Percentiles rank a stretch among this genome's conserved stretches.
Evolutionary conservation across 2,329 filamentous ascomycete genomes (phyloP).

Genomic region (Cephalotrichum gorgonifer): DNA sequence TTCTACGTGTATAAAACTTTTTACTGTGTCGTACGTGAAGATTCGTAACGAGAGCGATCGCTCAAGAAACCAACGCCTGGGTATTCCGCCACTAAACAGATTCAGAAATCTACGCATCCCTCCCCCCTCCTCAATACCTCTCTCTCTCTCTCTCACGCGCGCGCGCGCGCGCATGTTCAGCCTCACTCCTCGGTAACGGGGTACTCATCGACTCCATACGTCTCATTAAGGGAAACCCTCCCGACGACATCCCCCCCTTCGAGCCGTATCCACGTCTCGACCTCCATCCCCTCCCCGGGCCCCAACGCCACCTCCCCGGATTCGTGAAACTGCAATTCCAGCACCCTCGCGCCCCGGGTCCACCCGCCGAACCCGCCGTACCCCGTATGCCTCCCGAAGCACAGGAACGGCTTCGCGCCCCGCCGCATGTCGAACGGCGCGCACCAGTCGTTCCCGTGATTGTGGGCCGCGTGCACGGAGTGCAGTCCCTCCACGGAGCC

Average conservation of each 20-base stretch:
- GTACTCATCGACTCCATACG: constrained; percentile 47
- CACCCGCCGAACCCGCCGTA: constrained; percentile 57
- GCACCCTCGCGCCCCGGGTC: constrained; percentile 45
- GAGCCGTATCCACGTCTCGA: constrained; percentile 52
- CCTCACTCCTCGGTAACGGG: neutral
- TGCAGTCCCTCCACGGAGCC: constrained; percentile 33
- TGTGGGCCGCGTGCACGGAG: constrained; percentile 44
- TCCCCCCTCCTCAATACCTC: too few species aligned
- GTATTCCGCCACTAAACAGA: too few species aligned
- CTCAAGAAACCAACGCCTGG: too few species aligned
- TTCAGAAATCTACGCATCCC: too few species aligned
- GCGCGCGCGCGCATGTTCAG: too few species aligned
- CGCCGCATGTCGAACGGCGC: constrained; percentile 22
- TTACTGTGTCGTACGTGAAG: too few species aligned
- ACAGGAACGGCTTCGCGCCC: constrained; percentile 29
- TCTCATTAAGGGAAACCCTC: constrained; percentile 44
- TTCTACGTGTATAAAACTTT: too few species aligned
- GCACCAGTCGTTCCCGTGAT: constrained; percentile 41
- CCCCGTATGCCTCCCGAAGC: constrained; percentile 56
- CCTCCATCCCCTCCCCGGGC: constrained; percentile 25
- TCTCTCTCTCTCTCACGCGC: too few species aligned
- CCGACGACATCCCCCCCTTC: constrained; percentile 44
- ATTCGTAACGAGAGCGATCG: too few species aligned
- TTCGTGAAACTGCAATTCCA: constrained; percentile 31
- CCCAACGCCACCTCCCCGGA: constrained; percentile 17